Base-by-base conservation (phyloP, 2,329 filamentous ascomycete genomes). In the Pyrenochaeta sp. region DNA sequence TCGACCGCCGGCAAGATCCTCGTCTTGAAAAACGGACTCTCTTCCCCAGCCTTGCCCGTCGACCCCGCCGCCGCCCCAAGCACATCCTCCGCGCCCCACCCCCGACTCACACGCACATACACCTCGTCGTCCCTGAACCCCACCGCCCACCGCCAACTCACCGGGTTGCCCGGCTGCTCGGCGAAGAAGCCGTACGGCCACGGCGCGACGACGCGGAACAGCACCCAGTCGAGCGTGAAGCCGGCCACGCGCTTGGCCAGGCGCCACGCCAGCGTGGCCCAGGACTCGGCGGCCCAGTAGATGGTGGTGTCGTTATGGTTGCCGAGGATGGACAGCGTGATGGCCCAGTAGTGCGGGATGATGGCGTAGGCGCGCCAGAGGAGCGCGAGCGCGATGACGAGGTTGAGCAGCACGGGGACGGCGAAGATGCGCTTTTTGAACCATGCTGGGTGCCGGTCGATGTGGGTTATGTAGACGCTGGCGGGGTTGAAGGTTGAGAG, bases 401-500 rank as follows among this genome's bases (percentile, higher is more conserved):
- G 44, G 71, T 96, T 96, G 73, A 96, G 84, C 13, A 85, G 69
- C 13, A 90, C 79, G 11, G 92, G 90, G 1, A 96, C 85, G 34
- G 84, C 61, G 72, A 96, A 96, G 61, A 95, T 87, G 63, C 89
- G 88, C 67, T 83, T 83, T 74, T 96, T 96, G 73, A 92, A 84
- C 19, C 79, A 77, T 14, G 74, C 72, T 0, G 86, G 84, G 50
- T 87, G 85, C 48, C 73, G 75, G 77, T 96, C 92, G 71, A 96
- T 77, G 75, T 96, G 91, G 20, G 87, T 80, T 61, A 96, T 82
- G 79, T 96, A 96, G 67, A 96, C 81, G 69, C 89, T 84, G 42
- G 81, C 74, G 42, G 81, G 77, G 45, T 84, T 81, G 47, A 96
- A 84, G 29, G 77, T 80, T 23, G 81, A 74, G 63, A 88, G 79